These are phyloP conservation scores for Fusarium pseudocircinatum DNA, from an alignment of 2,329 filamentous ascomycete genomes.

Conservation along the genomic window DNA sequence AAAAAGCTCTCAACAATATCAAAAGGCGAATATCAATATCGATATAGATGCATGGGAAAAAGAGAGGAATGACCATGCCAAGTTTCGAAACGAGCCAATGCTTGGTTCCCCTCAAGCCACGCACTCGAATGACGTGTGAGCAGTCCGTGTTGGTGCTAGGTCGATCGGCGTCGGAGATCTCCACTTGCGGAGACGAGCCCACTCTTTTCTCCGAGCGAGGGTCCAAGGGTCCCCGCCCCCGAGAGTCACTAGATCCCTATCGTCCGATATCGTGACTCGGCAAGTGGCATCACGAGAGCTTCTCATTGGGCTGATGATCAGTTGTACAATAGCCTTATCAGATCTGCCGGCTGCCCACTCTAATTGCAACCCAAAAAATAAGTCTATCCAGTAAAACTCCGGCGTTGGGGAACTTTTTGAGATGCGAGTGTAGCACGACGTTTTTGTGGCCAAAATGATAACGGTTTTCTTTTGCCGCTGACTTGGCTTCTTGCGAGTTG, in stretches of 20 bases:
- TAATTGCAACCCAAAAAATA: conserved; percentile 2
- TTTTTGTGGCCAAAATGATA: not conserved
- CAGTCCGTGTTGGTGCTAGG: not conserved
- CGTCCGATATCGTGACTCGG: conserved; percentile 20
- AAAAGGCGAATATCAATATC: not conserved
- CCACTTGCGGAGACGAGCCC: not conserved
- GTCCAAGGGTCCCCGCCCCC: not conserved
- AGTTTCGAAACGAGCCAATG: conserved; percentile 27
- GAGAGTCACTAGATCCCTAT: conserved; percentile 21
- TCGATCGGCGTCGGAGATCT: conserved; percentile 6
- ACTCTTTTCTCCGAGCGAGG: not conserved
- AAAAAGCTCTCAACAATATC: not conserved
- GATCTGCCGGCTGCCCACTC: conserved; percentile 23
- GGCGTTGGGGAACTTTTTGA: not conserved
- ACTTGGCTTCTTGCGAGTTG: not conserved
- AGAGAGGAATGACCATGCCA: conserved; percentile 8
- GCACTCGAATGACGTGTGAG: conserved; percentile 20
- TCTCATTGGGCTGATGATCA: conserved; percentile 9
- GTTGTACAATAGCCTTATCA: conserved; percentile 19
- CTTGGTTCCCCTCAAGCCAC: conserved; percentile 29
- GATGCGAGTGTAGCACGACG: not conserved
- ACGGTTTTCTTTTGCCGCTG: not conserved
- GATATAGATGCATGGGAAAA: not conserved
- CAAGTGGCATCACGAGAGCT: not conserved
- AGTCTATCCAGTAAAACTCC: not conserved